phyloP scores from a whole-genome alignment of 2,329 filamentous ascomycete genomes.

The Juglanconis juglandina region DNA sequence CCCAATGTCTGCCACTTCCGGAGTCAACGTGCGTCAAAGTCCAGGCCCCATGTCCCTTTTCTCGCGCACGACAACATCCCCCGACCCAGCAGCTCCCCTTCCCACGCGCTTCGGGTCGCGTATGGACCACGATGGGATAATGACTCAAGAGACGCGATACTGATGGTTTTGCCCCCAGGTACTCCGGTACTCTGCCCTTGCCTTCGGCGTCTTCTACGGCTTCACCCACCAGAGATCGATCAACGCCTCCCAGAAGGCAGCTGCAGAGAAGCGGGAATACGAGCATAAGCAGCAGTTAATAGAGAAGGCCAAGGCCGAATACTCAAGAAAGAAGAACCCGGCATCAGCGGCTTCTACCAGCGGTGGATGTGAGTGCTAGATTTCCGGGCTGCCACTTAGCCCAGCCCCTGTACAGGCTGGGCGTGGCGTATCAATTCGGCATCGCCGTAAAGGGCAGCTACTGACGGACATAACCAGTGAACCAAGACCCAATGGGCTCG shows the following conservation, averaged over 20 bases:
- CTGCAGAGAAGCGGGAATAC: constrained; percentile 76
- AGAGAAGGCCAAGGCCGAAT: constrained; percentile 88
- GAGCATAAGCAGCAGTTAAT: constrained; percentile 90
- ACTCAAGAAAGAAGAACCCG: constrained; percentile 68
- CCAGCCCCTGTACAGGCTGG: neutral
- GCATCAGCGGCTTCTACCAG: constrained; percentile 31
- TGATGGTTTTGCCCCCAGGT: constrained; percentile 59
- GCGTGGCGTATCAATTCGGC: constrained; percentile 24
- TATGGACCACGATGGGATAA: neutral
- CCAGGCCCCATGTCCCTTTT: constrained; percentile 12
- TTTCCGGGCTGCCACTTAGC: neutral
- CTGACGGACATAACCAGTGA: constrained; percentile 31
- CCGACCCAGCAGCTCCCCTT: constrained; percentile 1
- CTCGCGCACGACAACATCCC: constrained; percentile 19
- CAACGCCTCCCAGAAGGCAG: constrained; percentile 64
- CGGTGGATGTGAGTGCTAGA: constrained; percentile 29
- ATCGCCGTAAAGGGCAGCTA: neutral
- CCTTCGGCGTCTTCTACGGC: constrained; percentile 89
- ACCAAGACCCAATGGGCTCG: constrained; percentile 68
- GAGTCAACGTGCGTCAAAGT: constrained; percentile 59
- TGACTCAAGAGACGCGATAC: neutral
- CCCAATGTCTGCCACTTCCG: constrained; percentile 62
- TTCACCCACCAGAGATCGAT: constrained; percentile 88
- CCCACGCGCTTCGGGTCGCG: neutral
- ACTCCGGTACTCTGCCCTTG: constrained; percentile 92